Conservation (phyloP, 2,329 filamentous ascomycete genomes). For the Fonsecaea pedrosoi region DNA sequence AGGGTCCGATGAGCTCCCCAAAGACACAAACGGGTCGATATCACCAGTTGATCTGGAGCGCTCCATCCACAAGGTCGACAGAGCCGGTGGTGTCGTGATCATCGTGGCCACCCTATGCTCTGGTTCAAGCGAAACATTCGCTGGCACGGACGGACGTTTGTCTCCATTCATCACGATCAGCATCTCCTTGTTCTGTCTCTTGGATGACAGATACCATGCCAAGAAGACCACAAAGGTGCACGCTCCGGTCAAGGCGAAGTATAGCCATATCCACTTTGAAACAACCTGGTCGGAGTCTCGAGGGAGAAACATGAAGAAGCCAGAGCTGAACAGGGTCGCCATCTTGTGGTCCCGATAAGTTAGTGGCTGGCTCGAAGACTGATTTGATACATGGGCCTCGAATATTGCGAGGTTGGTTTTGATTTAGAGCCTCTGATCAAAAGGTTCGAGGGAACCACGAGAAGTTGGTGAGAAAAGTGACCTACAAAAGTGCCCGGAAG, state of each 20-base stretch:
- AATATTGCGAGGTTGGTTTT: background rate
- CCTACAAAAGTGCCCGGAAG: constrained; percentile 49
- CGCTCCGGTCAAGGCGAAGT: constrained; percentile 23
- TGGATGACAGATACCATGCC: constrained; percentile 14
- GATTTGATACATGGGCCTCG: background rate
- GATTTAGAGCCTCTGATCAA: background rate
- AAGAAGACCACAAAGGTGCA: constrained; percentile 21
- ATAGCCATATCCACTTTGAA: constrained; percentile 32
- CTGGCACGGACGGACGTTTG: background rate
- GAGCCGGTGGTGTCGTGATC: background rate
- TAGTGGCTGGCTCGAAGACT: background rate
- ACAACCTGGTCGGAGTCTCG: constrained; percentile 20
- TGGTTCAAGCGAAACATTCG: background rate
- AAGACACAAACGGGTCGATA: constrained; percentile 10
- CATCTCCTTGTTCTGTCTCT: constrained; percentile 21
- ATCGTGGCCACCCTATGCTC: background rate
- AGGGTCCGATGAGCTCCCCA: constrained; percentile 7
- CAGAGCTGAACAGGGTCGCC: constrained; percentile 38
- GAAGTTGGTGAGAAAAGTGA: background rate
- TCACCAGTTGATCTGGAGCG: constrained; percentile 12
- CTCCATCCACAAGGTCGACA: background rate
- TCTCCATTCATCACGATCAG: constrained; percentile 7
- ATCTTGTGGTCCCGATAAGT: constrained; percentile 32
- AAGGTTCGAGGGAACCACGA: background rate
- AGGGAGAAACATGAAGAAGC: constrained; percentile 30